Evolutionary conservation across 2,329 filamentous ascomycete genomes (phyloP).

Genomic region (Diaporthe velutina): DNA sequence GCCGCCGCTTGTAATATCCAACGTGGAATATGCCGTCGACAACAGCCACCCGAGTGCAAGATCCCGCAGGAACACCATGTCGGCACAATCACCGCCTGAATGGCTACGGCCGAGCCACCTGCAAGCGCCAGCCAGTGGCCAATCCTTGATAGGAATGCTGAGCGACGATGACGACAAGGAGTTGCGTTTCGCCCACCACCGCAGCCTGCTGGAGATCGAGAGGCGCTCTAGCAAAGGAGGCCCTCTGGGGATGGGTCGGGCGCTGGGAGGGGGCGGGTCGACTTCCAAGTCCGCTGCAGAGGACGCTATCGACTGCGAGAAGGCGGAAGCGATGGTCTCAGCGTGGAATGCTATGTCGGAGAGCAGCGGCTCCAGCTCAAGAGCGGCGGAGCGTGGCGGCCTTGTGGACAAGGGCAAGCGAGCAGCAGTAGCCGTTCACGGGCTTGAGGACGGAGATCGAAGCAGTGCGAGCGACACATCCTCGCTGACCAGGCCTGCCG

Average conservation of each 20-base stretch:
- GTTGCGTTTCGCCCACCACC: conserved; percentile 25
- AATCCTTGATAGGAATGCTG: conserved; percentile 23
- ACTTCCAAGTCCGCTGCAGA: background rate
- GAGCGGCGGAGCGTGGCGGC: background rate
- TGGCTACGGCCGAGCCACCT: background rate
- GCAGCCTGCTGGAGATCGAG: conserved; percentile 21
- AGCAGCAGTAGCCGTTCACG: background rate
- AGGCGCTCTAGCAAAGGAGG: conserved; percentile 12
- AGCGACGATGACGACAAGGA: conserved; percentile 21
- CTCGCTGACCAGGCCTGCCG: background rate
- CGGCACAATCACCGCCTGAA: background rate
- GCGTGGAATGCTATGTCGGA: background rate
- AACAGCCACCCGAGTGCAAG: conserved; percentile 19
- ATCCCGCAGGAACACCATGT: conserved; percentile 16
- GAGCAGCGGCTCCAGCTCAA: background rate
- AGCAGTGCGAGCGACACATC: conserved; percentile 9
- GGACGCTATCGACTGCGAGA: background rate
- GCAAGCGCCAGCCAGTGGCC: conserved; percentile 1
- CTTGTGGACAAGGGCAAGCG: background rate
- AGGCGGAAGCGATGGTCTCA: background rate
- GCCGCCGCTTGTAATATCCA: conserved; percentile 15
- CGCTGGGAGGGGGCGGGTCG: background rate
- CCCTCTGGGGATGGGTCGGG: background rate
- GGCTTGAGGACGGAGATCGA: background rate
- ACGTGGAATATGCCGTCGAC: conserved; percentile 23